These are phyloP conservation scores for Trichoderma koningii DNA, from an alignment of 2,329 filamentous ascomycete genomes.

Conservation along the genomic window DNA sequence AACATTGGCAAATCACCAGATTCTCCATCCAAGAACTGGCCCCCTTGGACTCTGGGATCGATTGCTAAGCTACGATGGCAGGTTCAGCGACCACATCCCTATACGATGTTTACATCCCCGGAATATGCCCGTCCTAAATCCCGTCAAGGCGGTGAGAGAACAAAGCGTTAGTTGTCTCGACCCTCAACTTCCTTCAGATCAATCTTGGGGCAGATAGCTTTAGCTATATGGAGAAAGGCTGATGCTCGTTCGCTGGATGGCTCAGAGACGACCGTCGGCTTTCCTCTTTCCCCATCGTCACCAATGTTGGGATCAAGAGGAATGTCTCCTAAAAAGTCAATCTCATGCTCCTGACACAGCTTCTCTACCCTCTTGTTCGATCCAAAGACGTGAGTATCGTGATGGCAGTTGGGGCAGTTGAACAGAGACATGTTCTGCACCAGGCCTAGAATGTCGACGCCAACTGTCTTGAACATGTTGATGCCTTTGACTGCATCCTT, in stretches of 20 bases:
- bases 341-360: constrained; percentile 70
- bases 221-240: constrained; percentile 72
- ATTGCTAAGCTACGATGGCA: constrained; percentile 28
- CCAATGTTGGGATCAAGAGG: constrained; percentile 86
- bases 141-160: not conserved
- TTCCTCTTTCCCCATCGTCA: constrained; percentile 81
- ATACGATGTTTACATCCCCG: constrained; percentile 7
- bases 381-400: constrained; percentile 76
- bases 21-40: constrained; percentile 16
- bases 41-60: constrained; percentile 20
- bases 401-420: constrained; percentile 73
- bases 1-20: constrained; percentile 18
- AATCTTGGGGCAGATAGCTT: constrained; percentile 53
- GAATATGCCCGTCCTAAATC: constrained; percentile 4
- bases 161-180: not conserved
- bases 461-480: constrained; percentile 86
- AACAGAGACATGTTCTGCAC: constrained; percentile 93
- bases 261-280: constrained; percentile 86
- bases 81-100: constrained; percentile 27
- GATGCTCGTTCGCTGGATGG: constrained; percentile 71
- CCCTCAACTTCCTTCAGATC: constrained; percentile 31
- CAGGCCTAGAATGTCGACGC: constrained; percentile 79
- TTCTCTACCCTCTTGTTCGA: constrained; percentile 63
- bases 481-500: constrained; percentile 91
- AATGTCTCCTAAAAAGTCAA: constrained; percentile 85